Evolutionary conservation across 805 yeast species (phyloP).

Genomic region (Metschnikowia kunwiensis): DNA sequence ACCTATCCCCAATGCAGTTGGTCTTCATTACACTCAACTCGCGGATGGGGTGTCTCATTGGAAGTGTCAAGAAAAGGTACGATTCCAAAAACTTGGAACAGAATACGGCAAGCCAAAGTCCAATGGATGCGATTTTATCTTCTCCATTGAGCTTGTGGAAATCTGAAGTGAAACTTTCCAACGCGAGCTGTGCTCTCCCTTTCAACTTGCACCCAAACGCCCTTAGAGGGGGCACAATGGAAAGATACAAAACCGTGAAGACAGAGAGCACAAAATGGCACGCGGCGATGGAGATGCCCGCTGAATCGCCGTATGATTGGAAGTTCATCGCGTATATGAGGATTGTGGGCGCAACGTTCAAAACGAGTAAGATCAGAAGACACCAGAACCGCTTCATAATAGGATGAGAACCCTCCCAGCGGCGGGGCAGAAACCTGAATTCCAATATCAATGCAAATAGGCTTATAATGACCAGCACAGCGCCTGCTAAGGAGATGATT

Average conservation of each 20-base stretch:
- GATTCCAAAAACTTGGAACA: constrained; percentile 77
- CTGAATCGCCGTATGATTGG: constrained; percentile 16
- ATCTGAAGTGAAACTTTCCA: constrained; percentile 51
- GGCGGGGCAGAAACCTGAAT: constrained; percentile 61
- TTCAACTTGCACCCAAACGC: constrained; percentile 40
- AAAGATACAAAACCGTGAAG: constrained; percentile 51
- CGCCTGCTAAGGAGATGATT: constrained; percentile 65
- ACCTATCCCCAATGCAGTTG: constrained; percentile 59
- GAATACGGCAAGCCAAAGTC: constrained; percentile 68
- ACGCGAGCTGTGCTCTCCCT: constrained; percentile 38
- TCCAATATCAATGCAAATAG: constrained; percentile 57
- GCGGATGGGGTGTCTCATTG: constrained; percentile 76
- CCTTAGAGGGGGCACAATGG: constrained; percentile 59
- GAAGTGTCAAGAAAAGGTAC: constrained; percentile 83
- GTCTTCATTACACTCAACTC: constrained; percentile 58
- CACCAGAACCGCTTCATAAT: constrained; percentile 46
- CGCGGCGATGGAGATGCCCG: constrained; percentile 46
- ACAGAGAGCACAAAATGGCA: constrained; percentile 57
- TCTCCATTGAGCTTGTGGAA: constrained; percentile 52
- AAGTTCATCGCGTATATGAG: constrained; percentile 42
- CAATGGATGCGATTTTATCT: constrained; percentile 58
- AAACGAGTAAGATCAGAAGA: constrained; percentile 38
- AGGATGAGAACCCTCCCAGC: constrained; percentile 70
- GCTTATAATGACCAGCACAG: constrained; percentile 52
- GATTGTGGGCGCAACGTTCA: constrained; percentile 50